Conservation (phyloP, 768 basidiomycete species). For the Lentinula detonsa region DNA sequence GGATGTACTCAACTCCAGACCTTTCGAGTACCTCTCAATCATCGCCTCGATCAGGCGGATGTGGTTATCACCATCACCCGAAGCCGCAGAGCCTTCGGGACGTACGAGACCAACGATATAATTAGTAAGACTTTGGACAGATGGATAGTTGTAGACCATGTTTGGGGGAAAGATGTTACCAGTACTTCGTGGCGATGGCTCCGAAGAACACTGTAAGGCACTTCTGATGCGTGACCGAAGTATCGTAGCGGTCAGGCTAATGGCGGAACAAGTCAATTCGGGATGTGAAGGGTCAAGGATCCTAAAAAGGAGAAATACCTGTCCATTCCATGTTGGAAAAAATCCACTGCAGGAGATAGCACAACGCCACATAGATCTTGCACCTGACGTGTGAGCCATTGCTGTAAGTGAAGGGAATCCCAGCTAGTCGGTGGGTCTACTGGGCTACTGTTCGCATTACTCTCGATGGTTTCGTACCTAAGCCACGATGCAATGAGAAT, state of each 20-base stretch:
- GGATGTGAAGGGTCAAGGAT: not conserved
- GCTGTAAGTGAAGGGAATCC: conserved; percentile 10
- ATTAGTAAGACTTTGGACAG: conserved; percentile 16
- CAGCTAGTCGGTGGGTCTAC: conserved; percentile 8
- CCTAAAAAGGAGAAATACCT: conserved; percentile 8
- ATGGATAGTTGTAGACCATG: conserved; percentile 21
- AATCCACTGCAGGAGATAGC: conserved; percentile 10
- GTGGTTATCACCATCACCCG: conserved; percentile 6
- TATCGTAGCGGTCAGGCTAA: conserved; percentile 16
- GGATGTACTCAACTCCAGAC: not conserved
- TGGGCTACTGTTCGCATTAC: conserved; percentile 17
- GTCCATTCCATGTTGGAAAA: conserved; percentile 26
- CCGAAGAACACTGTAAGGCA: conserved; percentile 20
- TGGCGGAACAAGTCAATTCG: conserved; percentile 11
- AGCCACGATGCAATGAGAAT: not conserved
- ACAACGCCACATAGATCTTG: conserved; percentile 16
- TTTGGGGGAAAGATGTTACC: conserved; percentile 12
- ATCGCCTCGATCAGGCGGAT: conserved; percentile 25
- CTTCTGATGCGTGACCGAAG: conserved; percentile 30
- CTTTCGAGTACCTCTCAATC: conserved; percentile 30
- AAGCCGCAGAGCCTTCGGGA: not conserved
- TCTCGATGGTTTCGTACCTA: conserved; percentile 17
- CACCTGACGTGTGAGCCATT: conserved; percentile 19
- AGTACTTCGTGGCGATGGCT: conserved; percentile 7
- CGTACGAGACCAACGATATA: conserved; percentile 13